Evolutionary conservation across 306 rosid species (phyloP).

Genomic region (Carpinus fangiana): DNA sequence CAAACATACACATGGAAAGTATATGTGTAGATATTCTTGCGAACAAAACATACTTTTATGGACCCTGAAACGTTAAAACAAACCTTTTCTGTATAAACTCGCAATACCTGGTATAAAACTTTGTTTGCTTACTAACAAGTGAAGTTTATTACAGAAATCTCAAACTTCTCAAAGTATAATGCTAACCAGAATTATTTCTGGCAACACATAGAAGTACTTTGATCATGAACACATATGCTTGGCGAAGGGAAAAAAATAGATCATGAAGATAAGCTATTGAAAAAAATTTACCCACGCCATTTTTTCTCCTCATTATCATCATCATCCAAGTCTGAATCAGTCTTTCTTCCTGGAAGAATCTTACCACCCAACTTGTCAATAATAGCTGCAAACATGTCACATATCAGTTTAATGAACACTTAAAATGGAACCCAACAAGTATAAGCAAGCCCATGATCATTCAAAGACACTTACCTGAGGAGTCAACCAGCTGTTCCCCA

Average conservation of each 20-base stretch:
- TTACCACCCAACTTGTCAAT: constrained; percentile 63
- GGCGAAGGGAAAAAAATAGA: neutral
- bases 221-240: constrained; percentile 7
- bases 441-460: constrained; percentile 15
- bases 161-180: neutral
- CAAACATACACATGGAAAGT: neutral
- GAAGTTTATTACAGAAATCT: neutral
- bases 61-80: neutral
- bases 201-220: neutral
- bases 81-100: neutral
- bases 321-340: constrained; percentile 41
- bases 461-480: constrained; percentile 66
- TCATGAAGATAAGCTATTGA: constrained; percentile 8
- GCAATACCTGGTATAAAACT: neutral
- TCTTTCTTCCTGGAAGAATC: constrained; percentile 44
- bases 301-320: constrained; percentile 69
- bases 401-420: constrained; percentile 8
- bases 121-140: neutral
- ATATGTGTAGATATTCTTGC: neutral
- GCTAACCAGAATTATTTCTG: neutral
- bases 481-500: constrained; percentile 87
- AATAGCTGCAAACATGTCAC: constrained; percentile 53
- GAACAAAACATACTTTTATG: neutral
- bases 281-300: constrained; percentile 75
- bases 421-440: constrained; percentile 3